A percentile compares a stretch with the other conserved stretches of the same genome.
Conservation (phyloP, 345 rosid genomes). For the Pseudoturritis turrita region DNA sequence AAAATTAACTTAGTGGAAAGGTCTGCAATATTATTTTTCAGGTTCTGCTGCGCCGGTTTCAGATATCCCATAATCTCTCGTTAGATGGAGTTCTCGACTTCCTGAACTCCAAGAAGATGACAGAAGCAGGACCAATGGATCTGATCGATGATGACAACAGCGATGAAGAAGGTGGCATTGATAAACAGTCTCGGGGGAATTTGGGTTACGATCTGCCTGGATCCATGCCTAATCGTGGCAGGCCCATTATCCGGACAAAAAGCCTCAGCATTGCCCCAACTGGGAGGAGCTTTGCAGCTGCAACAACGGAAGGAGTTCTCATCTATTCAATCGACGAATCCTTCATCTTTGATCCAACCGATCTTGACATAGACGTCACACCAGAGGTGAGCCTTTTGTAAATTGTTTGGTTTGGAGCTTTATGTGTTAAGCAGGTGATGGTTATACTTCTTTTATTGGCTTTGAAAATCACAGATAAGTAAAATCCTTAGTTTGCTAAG, state of each 20-base stretch:
- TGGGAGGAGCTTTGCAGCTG: slow-evolving; percentile 85
- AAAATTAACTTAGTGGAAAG: not conserved
- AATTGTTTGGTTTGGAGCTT: not conserved
- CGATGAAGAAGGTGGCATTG: slow-evolving; percentile 81
- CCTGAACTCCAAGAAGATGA: slow-evolving; percentile 89
- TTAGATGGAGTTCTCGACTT: slow-evolving; percentile 96
- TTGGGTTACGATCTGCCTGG: slow-evolving; percentile 89
- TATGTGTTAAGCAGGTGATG: not conserved
- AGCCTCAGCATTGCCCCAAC: slow-evolving; percentile 90
- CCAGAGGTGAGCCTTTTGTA: slow-evolving; percentile 61
- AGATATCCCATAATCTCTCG: slow-evolving; percentile 80
- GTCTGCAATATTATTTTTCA: slow-evolving; percentile 23
- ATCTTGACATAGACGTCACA: slow-evolving; percentile 96
- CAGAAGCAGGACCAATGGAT: slow-evolving; percentile 92
- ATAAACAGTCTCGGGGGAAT: slow-evolving; percentile 66
- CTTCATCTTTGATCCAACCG: slow-evolving; percentile 92
- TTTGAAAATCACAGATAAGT: not conserved
- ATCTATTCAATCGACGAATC: slow-evolving; percentile 85
- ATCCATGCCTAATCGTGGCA: slow-evolving; percentile 73
- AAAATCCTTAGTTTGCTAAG: too few species aligned
- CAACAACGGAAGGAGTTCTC: slow-evolving; percentile 96
- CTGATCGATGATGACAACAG: slow-evolving; percentile 80
- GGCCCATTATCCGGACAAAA: slow-evolving; percentile 76
- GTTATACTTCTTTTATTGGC: not conserved
- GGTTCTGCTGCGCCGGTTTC: slow-evolving; percentile 83